Evolutionary conservation across 352 stramenopile genomes (phyloP), one percentile per base, ranked within the genome.

Genomic region (Peronosclerospora sorghi): DNA sequence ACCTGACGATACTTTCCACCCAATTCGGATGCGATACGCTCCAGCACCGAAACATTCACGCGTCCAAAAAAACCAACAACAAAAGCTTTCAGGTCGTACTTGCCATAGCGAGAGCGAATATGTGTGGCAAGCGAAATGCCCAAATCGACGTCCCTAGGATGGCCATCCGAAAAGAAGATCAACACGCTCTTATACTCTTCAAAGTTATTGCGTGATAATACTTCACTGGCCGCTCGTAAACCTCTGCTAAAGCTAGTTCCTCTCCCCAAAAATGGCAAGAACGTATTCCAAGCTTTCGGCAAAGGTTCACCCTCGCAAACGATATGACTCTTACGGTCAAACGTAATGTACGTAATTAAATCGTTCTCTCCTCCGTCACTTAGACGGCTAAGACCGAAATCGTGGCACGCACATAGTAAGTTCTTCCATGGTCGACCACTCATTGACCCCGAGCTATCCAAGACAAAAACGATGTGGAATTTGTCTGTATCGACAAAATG

Each of bases 11-110:
- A 89, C 19, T 62, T 50, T 0, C 73, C 76, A 8, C 68, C 65
- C 5, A 89, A 61, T 21, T 61, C 48, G 2, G 46, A 29, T 5
- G 72, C 71, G 1, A 86, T 27, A 2, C 49, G n/a, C 55, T 36
- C 81, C 3, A 89, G 52, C 1, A 81, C 60, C 1, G 49, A 19
- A 29, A 83, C 54, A 38, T 86, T 72, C 32, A 79, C 52, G 9
- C n/a, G 32, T 7, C 76, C 73, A 41, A 83, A n/a, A n/a, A n/a
- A 88, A 6, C 76, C 73, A 0, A 88, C 73, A 1, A 60, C 59
- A 21, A 81, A 86, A 7, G 67, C 54, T 32, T 73, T 54, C 18
- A 87, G 35, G 7, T 62, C 65, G 24, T 83, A 78, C 40, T 64
- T 78, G 0, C 38, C 58, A 46, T 86, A 88, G 1, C n/a, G 57